phyloP scores from a whole-genome alignment of 78 protist species.

The Guillardia theta region DNA sequence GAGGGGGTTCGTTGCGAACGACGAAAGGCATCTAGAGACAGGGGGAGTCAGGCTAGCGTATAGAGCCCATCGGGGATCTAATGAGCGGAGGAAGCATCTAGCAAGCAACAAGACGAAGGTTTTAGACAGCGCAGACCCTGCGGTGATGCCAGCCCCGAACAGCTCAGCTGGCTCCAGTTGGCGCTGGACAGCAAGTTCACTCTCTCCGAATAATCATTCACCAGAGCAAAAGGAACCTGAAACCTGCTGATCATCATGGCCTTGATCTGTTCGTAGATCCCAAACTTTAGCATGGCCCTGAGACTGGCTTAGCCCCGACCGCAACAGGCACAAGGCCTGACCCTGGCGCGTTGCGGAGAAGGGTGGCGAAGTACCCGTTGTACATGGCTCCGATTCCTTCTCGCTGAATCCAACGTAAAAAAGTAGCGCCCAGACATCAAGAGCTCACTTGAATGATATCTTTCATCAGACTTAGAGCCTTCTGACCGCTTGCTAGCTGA shows the following conservation, averaged over 20 bases:
- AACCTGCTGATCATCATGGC: not conserved
- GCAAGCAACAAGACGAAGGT: not conserved
- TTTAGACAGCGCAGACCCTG: not conserved
- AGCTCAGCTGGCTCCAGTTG: not conserved
- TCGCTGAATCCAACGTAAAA: too few relatives aligned
- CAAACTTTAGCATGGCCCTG: not conserved
- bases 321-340: not conserved
- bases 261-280: not conserved
- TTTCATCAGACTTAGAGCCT: not conserved
- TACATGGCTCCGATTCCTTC: slow-evolving; percentile 27
- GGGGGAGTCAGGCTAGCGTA: not conserved
- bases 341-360: slow-evolving; percentile 3
- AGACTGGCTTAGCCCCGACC: too few relatives aligned
- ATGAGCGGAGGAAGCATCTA: not conserved
- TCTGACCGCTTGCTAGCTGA: not conserved
- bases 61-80: not conserved
- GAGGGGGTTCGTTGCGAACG: not conserved
- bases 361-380: not conserved
- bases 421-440: too few relatives aligned
- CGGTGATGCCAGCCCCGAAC: not conserved
- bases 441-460: not conserved
- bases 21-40: not conserved
- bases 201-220: too few relatives aligned
- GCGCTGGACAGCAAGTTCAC: not conserved
- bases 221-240: not conserved